Base-by-base conservation (phyloP, 257 asterid genomes). In the Thymus mandschuricus region DNA sequence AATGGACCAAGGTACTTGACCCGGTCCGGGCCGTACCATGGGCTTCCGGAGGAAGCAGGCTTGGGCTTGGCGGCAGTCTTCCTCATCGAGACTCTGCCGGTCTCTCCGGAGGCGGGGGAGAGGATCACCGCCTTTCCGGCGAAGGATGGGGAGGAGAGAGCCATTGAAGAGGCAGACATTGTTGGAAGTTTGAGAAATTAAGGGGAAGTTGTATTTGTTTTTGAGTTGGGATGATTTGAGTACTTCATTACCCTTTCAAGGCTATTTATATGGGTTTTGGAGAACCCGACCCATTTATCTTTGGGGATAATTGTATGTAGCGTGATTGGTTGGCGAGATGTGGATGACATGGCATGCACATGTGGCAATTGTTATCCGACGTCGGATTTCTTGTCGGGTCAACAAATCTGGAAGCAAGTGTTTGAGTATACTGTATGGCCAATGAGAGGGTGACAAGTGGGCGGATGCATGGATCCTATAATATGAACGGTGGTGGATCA, bases 121-220 rank as follows among this genome's bases (percentile, higher is more conserved):
- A 77, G 76, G 40, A 79, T 69, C n/a, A 80, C 68, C 2, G 87
- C 86, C 72, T 79, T 60, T 41, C 87, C 86, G 75, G 83, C 86
- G 27, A 85, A 78, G 5, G 87, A 80, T 13, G 87, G 87, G 9
- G 90, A 85, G 2, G 86, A 85, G 30, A 85, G 87, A 64, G 87
- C 82, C 90, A 85, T 80, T 58, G 84, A 68, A 1, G 87, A 80
- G 61, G 90, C 74, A 4, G 90, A 84, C 86, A 82, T 85, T 62
- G 78, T 31, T 31, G 48, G 3, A 34, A 34, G 40, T 34, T 34
- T 34, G 3, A 38, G 43, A 6, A 38, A 41, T 9, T 45, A 60
- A 38, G 10, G 5, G 7, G 9, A 45, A 35, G 64, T 21, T 31
- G 8, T 66, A 33, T 31, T 30, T 49, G 71, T 6, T 48, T 10